Evolutionary conservation across 306 rosid species (phyloP), one percentile per base, ranked within the genome.

Genomic region (Ziziphus jujuba): DNA sequence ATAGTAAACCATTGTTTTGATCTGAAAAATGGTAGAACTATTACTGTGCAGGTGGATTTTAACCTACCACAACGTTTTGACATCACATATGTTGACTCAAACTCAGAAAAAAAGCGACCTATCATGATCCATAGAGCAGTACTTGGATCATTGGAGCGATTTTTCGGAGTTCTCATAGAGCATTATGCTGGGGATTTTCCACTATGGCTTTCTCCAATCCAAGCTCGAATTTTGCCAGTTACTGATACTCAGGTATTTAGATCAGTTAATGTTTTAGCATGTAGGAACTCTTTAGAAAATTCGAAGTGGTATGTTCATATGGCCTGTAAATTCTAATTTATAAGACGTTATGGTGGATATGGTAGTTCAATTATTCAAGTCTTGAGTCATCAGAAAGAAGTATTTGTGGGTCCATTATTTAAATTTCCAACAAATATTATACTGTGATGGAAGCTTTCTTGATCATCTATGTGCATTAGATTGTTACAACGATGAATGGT

Each of bases 131-230:
- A 93, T 56, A 87, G 99, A 82, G 99, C 99, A 33, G 97, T 93
- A 25, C 90, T 93, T 44, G 99, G 99, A 84, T 93, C 97, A 51
- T 74, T 93, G 85, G 99, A 93, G 75, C 85, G 95, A 72, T 90
- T 93, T 83, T 93, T 90, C 44, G 99, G 97, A 8, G 95, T 93
- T 69, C 90, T 93, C 40, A 90, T 93, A 57, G 99, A 93, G 84
- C 90, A 93, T 73, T 93, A 88, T 83, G 97, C 97, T 20, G 96
- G 99, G 49, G 97, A 93, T 71, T 93, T 93, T 70, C 99, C 99
- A 31, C 75, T 93, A 63, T 93, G 97, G 99, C 97, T 93, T 67
- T 88, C 99, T 52, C 99, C 99, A 50, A 48, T 87, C 52, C 99
- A 93, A 72, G 97, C 89, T 66, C 93, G 96, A 65, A 81, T 93